Percentiles rank a stretch among this genome's conserved stretches.
Evolutionary conservation across 176 grass and related monocot genomes (phyloP).

Genomic region (Eragrostis curvula): DNA sequence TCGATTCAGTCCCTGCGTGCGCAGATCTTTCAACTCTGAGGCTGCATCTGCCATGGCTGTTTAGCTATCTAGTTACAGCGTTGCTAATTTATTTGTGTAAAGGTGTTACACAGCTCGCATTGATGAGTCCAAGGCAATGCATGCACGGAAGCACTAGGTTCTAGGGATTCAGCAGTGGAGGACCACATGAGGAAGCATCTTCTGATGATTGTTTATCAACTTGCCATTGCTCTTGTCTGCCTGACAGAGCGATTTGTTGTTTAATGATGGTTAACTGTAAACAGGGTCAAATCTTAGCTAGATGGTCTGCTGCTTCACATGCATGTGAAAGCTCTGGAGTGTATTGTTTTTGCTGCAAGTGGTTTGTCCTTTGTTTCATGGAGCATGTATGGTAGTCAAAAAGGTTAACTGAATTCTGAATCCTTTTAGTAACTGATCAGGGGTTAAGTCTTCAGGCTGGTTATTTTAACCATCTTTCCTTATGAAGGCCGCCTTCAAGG

Average conservation of each 20-base stretch:
- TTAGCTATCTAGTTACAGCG: constrained; percentile 19
- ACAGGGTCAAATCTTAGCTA: constrained; percentile 40
- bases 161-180: constrained; percentile 43
- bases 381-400: constrained; percentile 29
- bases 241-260: constrained; percentile 18
- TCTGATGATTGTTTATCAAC: constrained; percentile 36
- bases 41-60: constrained; percentile 24
- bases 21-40: constrained; percentile 39
- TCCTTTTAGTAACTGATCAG: constrained; percentile 2
- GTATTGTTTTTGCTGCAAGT: constrained; percentile 47
- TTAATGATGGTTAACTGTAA: constrained; percentile 36
- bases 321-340: constrained; percentile 44
- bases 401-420: not conserved
- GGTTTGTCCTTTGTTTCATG: constrained; percentile 47
- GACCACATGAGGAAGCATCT: constrained; percentile 55
- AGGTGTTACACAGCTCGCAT: constrained; percentile 46
- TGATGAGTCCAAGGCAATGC: constrained; percentile 53
- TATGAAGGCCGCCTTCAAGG: constrained; percentile 25
- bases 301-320: constrained; percentile 33
- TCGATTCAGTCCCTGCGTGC: constrained; percentile 31
- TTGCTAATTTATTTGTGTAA: constrained; percentile 27
- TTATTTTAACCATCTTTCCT: not conserved
- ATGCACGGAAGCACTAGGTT: constrained; percentile 37
- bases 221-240: constrained; percentile 26
- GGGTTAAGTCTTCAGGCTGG: not conserved